phyloP scores from a whole-genome alignment of 2,329 filamentous ascomycete species.

The Fusarium sp. region DNA sequence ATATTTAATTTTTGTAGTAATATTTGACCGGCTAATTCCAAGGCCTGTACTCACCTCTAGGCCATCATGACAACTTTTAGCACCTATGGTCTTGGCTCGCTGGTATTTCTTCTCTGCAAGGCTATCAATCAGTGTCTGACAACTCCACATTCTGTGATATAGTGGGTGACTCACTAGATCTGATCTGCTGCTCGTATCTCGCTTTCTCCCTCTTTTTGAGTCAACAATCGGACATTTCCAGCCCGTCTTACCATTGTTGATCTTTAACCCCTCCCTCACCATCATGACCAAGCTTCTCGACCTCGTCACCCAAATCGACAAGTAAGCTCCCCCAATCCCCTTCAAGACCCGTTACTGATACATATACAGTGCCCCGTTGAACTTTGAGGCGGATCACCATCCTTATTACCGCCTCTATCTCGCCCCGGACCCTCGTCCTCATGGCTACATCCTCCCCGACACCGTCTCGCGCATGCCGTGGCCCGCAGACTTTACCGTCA shows the following conservation, averaged over 20 bases:
- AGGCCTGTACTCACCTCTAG: background rate
- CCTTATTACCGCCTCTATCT: constrained; percentile 61
- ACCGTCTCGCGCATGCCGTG: constrained; percentile 62
- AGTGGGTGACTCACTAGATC: background rate
- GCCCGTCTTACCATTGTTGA: background rate
- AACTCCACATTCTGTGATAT: constrained; percentile 20
- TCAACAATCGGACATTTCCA: background rate
- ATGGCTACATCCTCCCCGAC: constrained; percentile 62
- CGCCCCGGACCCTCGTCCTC: constrained; percentile 57
- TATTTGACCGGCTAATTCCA: too few species aligned
- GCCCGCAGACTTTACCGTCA: constrained; percentile 54
- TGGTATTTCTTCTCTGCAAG: background rate
- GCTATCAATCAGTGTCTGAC: background rate
- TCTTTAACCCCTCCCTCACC: background rate
- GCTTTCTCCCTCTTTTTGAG: background rate
- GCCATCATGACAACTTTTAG: background rate
- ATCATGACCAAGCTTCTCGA: constrained; percentile 47
- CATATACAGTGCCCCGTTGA: constrained; percentile 58
- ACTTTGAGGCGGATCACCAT: constrained; percentile 51
- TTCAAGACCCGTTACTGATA: background rate
- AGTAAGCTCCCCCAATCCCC: constrained; percentile 47
- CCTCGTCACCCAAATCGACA: constrained; percentile 57
- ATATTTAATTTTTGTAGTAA: background rate
- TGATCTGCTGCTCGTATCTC: background rate
- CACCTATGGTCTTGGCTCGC: background rate